phyloP scores from a whole-genome alignment of 2,329 filamentous ascomycete genomes.

The Trichoderma lentiforme region DNA sequence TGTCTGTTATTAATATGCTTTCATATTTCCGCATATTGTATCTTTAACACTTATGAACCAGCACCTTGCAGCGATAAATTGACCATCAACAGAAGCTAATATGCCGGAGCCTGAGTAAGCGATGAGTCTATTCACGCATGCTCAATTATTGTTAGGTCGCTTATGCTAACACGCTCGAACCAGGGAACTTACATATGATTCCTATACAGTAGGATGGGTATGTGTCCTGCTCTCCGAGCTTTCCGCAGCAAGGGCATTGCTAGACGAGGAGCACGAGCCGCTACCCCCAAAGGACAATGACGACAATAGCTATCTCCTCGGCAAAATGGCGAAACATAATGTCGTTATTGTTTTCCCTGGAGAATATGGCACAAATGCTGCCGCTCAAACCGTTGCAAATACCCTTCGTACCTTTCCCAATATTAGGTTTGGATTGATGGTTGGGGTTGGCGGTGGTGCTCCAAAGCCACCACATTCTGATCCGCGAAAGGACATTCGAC shows the following conservation, averaged over 20 bases:
- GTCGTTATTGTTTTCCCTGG: neutral
- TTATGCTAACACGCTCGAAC: neutral
- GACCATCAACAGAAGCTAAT: too few relatives aligned
- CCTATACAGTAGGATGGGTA: neutral
- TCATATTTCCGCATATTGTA: too few relatives aligned
- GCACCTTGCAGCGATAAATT: too few relatives aligned
- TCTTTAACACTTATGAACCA: too few relatives aligned
- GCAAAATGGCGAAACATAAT: neutral
- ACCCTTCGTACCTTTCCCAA: neutral
- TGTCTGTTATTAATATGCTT: too few relatives aligned
- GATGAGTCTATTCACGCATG: neutral
- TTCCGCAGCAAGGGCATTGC: neutral
- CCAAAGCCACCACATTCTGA: neutral
- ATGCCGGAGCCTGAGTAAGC: neutral
- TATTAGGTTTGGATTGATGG: neutral
- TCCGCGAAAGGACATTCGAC: neutral
- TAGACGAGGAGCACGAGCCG: neutral
- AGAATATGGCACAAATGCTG: fast-evolving
- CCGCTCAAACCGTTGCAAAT: neutral
- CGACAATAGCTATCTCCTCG: neutral
- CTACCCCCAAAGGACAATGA: neutral
- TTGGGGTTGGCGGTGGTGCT: neutral
- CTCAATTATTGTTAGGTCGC: neutral
- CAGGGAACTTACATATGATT: neutral
- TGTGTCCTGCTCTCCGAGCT: neutral